Percentiles rank a stretch among this genome's conserved stretches.
Conservation (phyloP, 768 basidiomycete species). For the Boletus insuetus region DNA sequence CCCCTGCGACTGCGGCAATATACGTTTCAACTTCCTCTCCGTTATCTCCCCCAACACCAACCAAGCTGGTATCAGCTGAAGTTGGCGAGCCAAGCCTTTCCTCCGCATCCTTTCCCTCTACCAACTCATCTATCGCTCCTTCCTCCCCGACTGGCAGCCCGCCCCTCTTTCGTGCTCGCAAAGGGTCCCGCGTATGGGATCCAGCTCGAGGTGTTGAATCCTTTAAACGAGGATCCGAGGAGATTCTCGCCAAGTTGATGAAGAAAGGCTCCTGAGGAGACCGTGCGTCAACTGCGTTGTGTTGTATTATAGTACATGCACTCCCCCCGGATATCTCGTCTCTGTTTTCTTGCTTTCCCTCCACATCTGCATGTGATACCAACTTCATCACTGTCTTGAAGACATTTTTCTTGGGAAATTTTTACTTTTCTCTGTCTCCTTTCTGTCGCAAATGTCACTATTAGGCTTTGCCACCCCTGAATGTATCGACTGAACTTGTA, state of each 20-base stretch:
- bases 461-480: neutral
- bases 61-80: constrained; percentile 8
- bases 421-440: neutral
- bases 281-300: constrained; percentile 19
- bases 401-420: neutral
- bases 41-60: constrained; percentile 3
- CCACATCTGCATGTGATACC: neutral
- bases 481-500: neutral
- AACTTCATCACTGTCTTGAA: neutral
- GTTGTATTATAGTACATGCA: neutral
- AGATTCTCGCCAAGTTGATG: constrained; percentile 80
- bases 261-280: constrained; percentile 74
- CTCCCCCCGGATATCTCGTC: neutral
- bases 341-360: neutral
- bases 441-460: neutral
- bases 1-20: neutral
- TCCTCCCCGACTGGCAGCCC: constrained; percentile 46
- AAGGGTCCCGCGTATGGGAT: constrained; percentile 74
- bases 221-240: constrained; percentile 85
- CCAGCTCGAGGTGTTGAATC: constrained; percentile 81
- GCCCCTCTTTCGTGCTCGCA: constrained; percentile 33
- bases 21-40: neutral
- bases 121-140: constrained; percentile 54
- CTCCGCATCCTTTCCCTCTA: constrained; percentile 33
- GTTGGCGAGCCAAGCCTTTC: constrained; percentile 3